Evolutionary conservation across 441 rosid genomes (phyloP), one percentile per base, ranked within the genome.

Genomic region (Bocquillonia castaneifolia): DNA sequence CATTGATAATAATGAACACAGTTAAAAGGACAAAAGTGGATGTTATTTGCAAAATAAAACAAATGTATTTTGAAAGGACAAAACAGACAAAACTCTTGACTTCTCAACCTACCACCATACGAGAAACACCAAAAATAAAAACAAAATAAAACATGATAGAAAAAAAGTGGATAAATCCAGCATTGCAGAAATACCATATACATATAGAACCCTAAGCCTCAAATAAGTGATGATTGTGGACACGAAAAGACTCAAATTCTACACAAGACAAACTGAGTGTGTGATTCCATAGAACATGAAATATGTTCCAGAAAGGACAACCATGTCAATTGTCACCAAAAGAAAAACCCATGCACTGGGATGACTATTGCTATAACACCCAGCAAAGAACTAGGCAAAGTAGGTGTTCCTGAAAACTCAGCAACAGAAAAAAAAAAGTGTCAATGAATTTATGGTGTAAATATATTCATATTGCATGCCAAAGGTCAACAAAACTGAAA

Each of bases 381-480:
- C 55, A 14, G 37, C 59, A 36, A 62, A 50, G 45, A 45, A 64
- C 32, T 59, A 53, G 36, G 39, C 48, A 44, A 55, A 74, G 50
- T 10, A 62, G 62, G 37, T 22, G 10, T 9, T 64, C 70, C 68
- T 51, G 63, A 58, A 58, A 67, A 64, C 72, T 61, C 65, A 57
- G 53, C 40, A 67, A 34, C 28, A 13, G 14, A 52, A 40, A 25
- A 10, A 32, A 51, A 32, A 26, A 5, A 52, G 10, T 18, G 50
- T 15, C 6, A 0, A 31, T n/a, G 45, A 66, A 44, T 53, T 17
- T 55, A 29, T n/a, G 42, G 25, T 36, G 44, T 3, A 34, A 10
- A 18, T 5, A 13, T 9, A 17, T 47, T 47, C 1, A 47, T 12
- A 47, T 18, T 14, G 3, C 18, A 48, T 10, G 31, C 58, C 48